Base-by-base conservation (phyloP, 805 yeast genomes). In the Schwanniomyces sp. region DNA sequence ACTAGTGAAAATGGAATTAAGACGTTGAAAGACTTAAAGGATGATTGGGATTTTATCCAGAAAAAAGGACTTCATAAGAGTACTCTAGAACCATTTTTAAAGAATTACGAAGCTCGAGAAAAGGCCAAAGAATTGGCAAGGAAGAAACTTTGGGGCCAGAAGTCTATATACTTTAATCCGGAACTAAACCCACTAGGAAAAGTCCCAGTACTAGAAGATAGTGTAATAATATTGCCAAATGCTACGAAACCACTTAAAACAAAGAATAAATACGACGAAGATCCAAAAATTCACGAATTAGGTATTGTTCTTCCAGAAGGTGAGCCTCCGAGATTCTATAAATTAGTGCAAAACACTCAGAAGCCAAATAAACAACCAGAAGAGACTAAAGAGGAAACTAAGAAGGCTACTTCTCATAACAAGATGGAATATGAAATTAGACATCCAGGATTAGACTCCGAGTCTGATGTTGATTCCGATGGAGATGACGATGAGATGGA, bases 131-230 rank as follows among this genome's bases (percentile, higher is more conserved):
- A 48, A 28, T 47, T 45, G 36, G 58, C 47, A 40, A 50, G 46
- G n/a, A 55, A 48, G 50, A 69, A 57, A 43, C 63, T 69, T 7
- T 63, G 79, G 55, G 85, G 83, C 1, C 56, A 53, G 26, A 64
- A 71, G 34, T 82, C 88, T 7, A 69, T 82, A 1, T 85, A 78
- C 57, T 83, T 80, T 61, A 85, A 85, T 54, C 82, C 85, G 4
- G 88, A 84, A 51, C 75, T 86, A 68, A 85, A 85, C 50, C 83
- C 85, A 2, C 56, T 74, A 5, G 90, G 90, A 0, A 63, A 57
- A 41, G 79, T 83, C 0, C 86, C 87, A 0, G 55, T 64, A 5
- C 16, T 43, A 3, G 18, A 6, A 26, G 25, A 24, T 2, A 45
- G 7, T 17, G 16, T 1, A 38, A 62, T 48, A 28, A 51, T 47